These are phyloP conservation scores for Claviceps sp. DNA, from an alignment of 2,329 filamentous ascomycete genomes.

Conservation along the genomic window DNA sequence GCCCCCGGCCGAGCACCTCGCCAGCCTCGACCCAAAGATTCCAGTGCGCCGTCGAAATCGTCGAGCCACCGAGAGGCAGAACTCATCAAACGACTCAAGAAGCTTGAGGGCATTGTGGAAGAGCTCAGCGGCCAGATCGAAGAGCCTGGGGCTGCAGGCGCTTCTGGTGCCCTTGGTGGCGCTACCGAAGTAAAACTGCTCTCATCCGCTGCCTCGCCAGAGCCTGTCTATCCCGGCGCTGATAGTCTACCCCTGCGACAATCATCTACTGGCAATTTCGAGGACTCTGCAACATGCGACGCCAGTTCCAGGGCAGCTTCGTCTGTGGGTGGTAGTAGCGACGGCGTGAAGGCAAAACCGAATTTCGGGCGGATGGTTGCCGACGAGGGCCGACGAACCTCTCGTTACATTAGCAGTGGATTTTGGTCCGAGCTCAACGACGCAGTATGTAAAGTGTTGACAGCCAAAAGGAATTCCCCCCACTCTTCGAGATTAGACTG, in stretches of 20 bases:
- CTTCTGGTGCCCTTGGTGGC: background rate
- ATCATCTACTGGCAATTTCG: constrained; percentile 3
- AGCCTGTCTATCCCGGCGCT: constrained; percentile 6
- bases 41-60: constrained; percentile 45
- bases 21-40: constrained; percentile 50
- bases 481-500: background rate
- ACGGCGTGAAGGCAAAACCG: constrained; percentile 18
- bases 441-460: constrained; percentile 35
- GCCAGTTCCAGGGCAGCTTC: constrained; percentile 14
- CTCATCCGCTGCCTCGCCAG: constrained; percentile 18
- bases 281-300: constrained; percentile 4
- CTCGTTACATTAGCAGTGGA: constrained; percentile 61
- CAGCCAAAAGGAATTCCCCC: background rate
- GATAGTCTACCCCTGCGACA: constrained; percentile 6
- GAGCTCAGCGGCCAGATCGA: constrained; percentile 53
- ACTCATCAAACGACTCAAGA: constrained; percentile 56
- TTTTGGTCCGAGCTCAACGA: constrained; percentile 68
- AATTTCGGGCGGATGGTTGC: constrained; percentile 57
- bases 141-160: constrained; percentile 24
- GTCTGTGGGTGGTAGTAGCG: constrained; percentile 20
- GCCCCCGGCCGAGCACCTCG: constrained; percentile 60
- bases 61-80: constrained; percentile 52
- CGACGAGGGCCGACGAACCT: constrained; percentile 53
- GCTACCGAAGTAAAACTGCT: constrained; percentile 18
- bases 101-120: constrained; percentile 64